Evolutionary conservation across 1,139 yeast genomes (phyloP), one percentile per base, ranked within the genome.

Genomic region (Magnusiomyces suaveolens): DNA sequence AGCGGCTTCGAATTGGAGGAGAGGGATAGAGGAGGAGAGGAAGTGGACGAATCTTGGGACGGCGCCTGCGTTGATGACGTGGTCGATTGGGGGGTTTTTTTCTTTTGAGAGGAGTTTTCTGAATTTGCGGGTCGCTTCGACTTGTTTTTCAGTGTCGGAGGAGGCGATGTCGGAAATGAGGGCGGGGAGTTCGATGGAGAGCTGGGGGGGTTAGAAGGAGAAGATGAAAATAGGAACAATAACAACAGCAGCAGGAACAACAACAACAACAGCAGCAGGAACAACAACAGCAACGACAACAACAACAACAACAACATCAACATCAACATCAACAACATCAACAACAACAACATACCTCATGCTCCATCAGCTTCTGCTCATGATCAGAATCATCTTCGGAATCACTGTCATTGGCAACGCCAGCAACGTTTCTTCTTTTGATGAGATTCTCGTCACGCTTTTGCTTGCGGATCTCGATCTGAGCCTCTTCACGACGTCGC

Each of bases 401-500:
- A 60, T 74, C 79, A 54, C 75, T 73, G 60, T 74, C 79, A 51
- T 69, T 69, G 69, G 59, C 76, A 47, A 72, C 69, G 54, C 71
- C 72, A 51, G 71, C 74, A 65, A 83, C 81, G 70, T 87, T 88
- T 74, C 98, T 83, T 75, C 97, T 84, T 74, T 92, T 92, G 50
- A 96, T 83, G 64, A 92, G 78, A 57, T 87, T 87, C 69, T 92
- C 98, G 68, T 92, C 98, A 68, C 98, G 82, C 73, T 90, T 90
- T 62, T 92, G 96, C 75, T 92, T 94, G 74, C 98, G 81, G 67
- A 92, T 79, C 70, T 90, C 97, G 60, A 92, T 95, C 72, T 90
- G 97, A 67, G 92, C 97, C 60, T 87, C 95, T 71, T 92, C 98
- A 71, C 98, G 84, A 71, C 98, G 85, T 72, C 97, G 89, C 73